Percentiles rank a stretch among this genome's conserved stretches.
These are phyloP conservation scores for Nakazawaea sp. DNA, from an alignment of 805 yeast species.

Conservation along the genomic window DNA sequence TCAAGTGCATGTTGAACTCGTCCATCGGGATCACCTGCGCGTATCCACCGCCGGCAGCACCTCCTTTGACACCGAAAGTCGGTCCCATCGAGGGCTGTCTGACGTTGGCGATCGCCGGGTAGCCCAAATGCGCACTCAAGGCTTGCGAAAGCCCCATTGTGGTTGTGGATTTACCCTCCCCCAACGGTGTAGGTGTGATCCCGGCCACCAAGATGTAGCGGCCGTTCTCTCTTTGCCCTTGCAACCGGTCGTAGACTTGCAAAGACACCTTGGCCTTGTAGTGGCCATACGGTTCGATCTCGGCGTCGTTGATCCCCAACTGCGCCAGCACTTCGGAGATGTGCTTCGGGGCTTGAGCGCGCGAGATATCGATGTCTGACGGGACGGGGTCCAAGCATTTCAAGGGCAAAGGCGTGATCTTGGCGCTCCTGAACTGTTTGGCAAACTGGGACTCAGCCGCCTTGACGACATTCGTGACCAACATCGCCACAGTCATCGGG, in stretches of 20 bases:
- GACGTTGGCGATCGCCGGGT: slow-evolving; percentile 71
- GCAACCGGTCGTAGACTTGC: slow-evolving; percentile 54
- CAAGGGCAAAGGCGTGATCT: slow-evolving; percentile 50
- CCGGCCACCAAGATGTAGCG: slow-evolving; percentile 74
- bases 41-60: slow-evolving; percentile 89
- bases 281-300: slow-evolving; percentile 69
- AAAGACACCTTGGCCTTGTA: slow-evolving; percentile 73
- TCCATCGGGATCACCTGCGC: slow-evolving; percentile 88
- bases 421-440: slow-evolving; percentile 20
- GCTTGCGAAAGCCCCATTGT: slow-evolving; percentile 82
- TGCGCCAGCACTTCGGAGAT: slow-evolving; percentile 64
- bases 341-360: slow-evolving; percentile 67
- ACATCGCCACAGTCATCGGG: slow-evolving; percentile 98
- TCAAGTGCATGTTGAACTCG: slow-evolving; percentile 79
- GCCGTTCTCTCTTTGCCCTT: slow-evolving; percentile 53
- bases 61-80: slow-evolving; percentile 83
- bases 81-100: slow-evolving; percentile 90
- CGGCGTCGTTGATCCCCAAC: slow-evolving; percentile 59
- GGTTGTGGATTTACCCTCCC: slow-evolving; percentile 83
- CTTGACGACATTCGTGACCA: slow-evolving; percentile 71
- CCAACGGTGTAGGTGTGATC: slow-evolving; percentile 80
- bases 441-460: slow-evolving; percentile 60
- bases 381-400: slow-evolving; percentile 64
- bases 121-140: slow-evolving; percentile 64
- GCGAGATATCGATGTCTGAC: slow-evolving; percentile 71